Percentiles rank a stretch among this genome's conserved stretches.
phyloP scores from a whole-genome alignment of 306 rosid species.

The Biancaea sappan region DNA sequence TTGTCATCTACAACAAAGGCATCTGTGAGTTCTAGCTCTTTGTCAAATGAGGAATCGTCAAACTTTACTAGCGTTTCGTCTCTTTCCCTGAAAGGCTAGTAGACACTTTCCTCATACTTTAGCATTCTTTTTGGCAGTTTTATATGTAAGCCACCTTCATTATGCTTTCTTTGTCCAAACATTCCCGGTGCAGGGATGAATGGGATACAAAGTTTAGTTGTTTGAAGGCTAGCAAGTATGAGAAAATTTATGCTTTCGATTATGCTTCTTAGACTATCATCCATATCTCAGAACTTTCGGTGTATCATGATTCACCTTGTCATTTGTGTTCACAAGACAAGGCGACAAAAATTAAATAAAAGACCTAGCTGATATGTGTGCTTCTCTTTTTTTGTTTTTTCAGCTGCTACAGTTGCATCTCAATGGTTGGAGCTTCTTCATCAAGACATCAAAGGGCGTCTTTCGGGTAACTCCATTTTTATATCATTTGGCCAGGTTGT shows the following conservation, averaged over 20 bases:
- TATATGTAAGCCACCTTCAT: constrained; percentile 6
- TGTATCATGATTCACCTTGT: constrained; percentile 16
- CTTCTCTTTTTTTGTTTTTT: constrained; percentile 39
- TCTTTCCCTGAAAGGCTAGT: constrained; percentile 80
- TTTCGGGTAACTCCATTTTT: constrained; percentile 58
- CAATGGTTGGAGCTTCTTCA: constrained; percentile 91
- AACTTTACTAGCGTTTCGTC: constrained; percentile 53
- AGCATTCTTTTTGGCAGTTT: constrained; percentile 10
- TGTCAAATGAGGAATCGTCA: constrained; percentile 67
- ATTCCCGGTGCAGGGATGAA: not conserved
- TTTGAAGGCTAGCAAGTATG: constrained; percentile 6
- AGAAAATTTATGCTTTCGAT: constrained; percentile 12
- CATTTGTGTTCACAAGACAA: not conserved
- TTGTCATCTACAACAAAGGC: constrained; percentile 61
- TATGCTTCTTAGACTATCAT: constrained; percentile 20
- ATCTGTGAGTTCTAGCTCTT: constrained; percentile 52
- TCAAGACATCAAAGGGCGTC: constrained; percentile 91
- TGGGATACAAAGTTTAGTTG: not conserved
- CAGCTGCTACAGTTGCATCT: constrained; percentile 98
- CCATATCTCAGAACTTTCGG: not conserved
- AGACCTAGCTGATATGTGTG: constrained; percentile 23
- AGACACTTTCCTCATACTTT: constrained; percentile 5
- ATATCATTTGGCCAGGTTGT: constrained; percentile 15
- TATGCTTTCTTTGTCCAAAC: not conserved
- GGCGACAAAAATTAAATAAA: not conserved